Base-by-base conservation (phyloP, 768 basidiomycete species). In the Termitomyces sp. region DNA sequence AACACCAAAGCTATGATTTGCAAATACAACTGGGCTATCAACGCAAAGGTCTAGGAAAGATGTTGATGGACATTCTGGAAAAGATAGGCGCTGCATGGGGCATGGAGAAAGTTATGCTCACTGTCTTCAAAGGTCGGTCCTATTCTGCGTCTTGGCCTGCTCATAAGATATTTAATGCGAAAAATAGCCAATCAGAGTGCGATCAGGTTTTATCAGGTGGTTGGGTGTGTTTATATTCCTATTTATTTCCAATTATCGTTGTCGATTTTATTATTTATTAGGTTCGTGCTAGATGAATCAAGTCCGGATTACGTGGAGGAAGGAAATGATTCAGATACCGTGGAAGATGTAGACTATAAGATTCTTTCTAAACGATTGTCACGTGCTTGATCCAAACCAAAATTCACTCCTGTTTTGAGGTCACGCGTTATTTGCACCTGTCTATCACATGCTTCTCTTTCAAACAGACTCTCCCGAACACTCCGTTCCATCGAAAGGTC, bases 31-130 rank as follows among this genome's bases (percentile, higher is more conserved):
- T 69, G 37, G 46, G 62, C 1, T 69, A 64, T 15, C 80, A 77
- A 58, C 74, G 86, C 5, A 68, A 67, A 28, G 89, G 91, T 2
- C 68, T 90, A 0, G 92, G 91, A 0, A 80, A 70, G 57, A 63
- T 68, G 22, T 67, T 93, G 50, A 75, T 86, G 67, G 69, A 74
- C 3, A 69, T 71, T 22, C 69, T 93, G 20, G 70, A 70, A 22
- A 70, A 70, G 8, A 78, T 92, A 16, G 85, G 81, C 6, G 64
- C 64, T 15, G 67, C 64, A 41, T 88, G 78, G 73, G 59, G 66
- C 2, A 88, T 93, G 86, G 71, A 82, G 39, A 91, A 87, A 66
- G 69, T 89, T 28, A 81, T 87, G 77, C 78, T 94, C 16, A 94
- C 92, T 0, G 88, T 84, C 1, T 79, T 93, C 62, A 86, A 84